Evolutionary conservation across 768 basidiomycete species (phyloP).

Genomic region (Mycena amicta): DNA sequence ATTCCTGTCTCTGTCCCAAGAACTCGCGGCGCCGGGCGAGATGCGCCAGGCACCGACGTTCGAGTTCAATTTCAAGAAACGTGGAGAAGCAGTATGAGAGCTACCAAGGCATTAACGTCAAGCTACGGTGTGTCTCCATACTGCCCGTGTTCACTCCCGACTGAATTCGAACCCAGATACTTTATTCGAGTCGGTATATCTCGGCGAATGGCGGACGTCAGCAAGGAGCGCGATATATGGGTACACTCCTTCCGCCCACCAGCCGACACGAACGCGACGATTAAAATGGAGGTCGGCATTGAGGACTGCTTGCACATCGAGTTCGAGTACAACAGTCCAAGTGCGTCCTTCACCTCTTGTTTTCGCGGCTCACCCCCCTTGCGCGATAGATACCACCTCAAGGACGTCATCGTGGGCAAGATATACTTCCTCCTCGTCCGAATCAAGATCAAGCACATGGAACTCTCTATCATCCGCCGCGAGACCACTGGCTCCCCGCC

Average conservation of each 20-base stretch:
- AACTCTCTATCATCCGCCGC: constrained; percentile 94
- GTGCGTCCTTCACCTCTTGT: constrained; percentile 48
- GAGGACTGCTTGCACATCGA: constrained; percentile 99
- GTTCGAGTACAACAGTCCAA: constrained; percentile 99
- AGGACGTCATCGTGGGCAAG: constrained; percentile 99
- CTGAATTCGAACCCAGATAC: too few relatives aligned
- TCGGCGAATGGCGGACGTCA: constrained; percentile 88
- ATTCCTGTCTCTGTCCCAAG: constrained; percentile 93
- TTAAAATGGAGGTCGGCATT: constrained; percentile 99
- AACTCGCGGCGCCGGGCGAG: constrained; percentile 94
- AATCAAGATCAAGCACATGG: constrained; percentile 99
- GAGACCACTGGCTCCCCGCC: constrained; percentile 97
- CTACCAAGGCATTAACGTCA: constrained; percentile 98
- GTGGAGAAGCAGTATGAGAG: constrained; percentile 99
- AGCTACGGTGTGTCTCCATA: constrained; percentile 69
- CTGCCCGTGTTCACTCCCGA: too few relatives aligned
- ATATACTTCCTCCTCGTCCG: constrained; percentile 98
- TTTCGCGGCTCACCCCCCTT: neutral
- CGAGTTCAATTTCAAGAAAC: constrained; percentile 97
- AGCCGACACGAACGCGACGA: constrained; percentile 95
- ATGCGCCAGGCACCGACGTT: constrained; percentile 95
- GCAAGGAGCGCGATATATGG: constrained; percentile 94
- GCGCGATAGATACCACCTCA: constrained; percentile 86
- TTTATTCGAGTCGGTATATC: constrained; percentile 90
- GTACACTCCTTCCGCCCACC: constrained; percentile 99